Evolutionary conservation across 768 basidiomycete species (phyloP).

Genomic region (Inosperma sp.): DNA sequence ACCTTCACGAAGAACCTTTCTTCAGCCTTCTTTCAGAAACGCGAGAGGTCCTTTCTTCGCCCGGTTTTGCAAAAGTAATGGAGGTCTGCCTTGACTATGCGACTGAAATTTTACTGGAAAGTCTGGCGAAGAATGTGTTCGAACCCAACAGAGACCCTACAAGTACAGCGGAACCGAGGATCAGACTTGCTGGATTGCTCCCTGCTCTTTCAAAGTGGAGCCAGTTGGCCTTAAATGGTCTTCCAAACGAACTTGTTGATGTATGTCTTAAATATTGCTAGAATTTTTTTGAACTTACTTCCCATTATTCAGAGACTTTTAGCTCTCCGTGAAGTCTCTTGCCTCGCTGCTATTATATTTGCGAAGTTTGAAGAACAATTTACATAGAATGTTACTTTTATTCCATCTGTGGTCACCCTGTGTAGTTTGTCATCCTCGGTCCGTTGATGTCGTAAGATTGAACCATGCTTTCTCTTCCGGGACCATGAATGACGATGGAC

Average conservation of each 20-base stretch:
- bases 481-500: not conserved
- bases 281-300: slow-evolving; percentile 1
- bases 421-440: too few relatives aligned
- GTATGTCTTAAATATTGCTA: slow-evolving; percentile 41
- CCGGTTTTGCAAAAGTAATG: slow-evolving; percentile 68
- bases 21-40: slow-evolving; percentile 66
- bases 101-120: slow-evolving; percentile 56
- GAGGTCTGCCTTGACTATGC: slow-evolving; percentile 71
- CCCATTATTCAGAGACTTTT: slow-evolving; percentile 48
- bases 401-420: too few relatives aligned
- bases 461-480: too few relatives aligned
- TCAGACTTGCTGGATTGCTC: slow-evolving; percentile 73
- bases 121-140: slow-evolving; percentile 65
- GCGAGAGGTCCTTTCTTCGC: slow-evolving; percentile 51
- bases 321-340: slow-evolving; percentile 58
- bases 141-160: slow-evolving; percentile 14
- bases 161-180: slow-evolving; percentile 41
- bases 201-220: slow-evolving; percentile 81
- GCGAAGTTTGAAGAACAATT: slow-evolving; percentile 60
- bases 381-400: too few relatives aligned
- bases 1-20: slow-evolving; percentile 58
- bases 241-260: slow-evolving; percentile 81
- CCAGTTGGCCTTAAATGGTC: slow-evolving; percentile 55
- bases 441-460: too few relatives aligned
- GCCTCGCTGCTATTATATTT: slow-evolving; percentile 70